Conservation (phyloP, 2,329 filamentous ascomycete genomes). For the Talaromyces pinophilus region DNA sequence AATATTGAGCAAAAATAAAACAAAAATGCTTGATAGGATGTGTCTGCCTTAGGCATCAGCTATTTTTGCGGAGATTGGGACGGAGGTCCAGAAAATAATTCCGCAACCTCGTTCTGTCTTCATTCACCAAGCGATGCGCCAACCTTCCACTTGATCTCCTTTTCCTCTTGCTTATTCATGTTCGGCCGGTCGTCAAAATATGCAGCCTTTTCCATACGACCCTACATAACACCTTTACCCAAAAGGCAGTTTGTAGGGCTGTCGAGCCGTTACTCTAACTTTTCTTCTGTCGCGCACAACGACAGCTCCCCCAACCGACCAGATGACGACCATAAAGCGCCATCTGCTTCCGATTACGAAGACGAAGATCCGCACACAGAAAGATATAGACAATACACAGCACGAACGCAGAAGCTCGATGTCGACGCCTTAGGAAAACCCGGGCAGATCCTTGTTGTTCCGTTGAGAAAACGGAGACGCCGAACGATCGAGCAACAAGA, state of each 20-base stretch:
- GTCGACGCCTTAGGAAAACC: conserved; percentile 41
- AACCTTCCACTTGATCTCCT: not conserved
- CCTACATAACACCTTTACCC: conserved; percentile 19
- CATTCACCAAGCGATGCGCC: not conserved
- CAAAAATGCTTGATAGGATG: not conserved
- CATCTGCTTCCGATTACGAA: not conserved
- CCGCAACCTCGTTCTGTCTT: not conserved
- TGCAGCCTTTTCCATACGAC: conserved; percentile 20
- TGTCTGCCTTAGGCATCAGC: conserved; percentile 13
- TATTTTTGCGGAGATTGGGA: conserved; percentile 13
- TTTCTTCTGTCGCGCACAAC: conserved; percentile 14
- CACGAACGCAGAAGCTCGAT: conserved; percentile 30
- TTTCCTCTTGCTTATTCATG: conserved; percentile 16
- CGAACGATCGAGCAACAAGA: conserved; percentile 17
- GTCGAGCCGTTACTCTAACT: conserved; percentile 15
- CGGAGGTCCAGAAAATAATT: conserved; percentile 1
- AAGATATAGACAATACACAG: not conserved
- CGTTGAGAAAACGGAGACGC: conserved; percentile 29
- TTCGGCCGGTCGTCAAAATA: conserved; percentile 22
- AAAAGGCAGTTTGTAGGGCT: conserved; percentile 15
- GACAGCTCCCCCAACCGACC: not conserved
- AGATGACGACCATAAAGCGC: not conserved
- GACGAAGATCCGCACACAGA: conserved; percentile 10
- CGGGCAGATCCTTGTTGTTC: conserved; percentile 41
- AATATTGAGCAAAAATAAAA: not conserved